phyloP scores from a whole-genome alignment of 169 alveolate genomes.

The Plasmodium relictum region DNA sequence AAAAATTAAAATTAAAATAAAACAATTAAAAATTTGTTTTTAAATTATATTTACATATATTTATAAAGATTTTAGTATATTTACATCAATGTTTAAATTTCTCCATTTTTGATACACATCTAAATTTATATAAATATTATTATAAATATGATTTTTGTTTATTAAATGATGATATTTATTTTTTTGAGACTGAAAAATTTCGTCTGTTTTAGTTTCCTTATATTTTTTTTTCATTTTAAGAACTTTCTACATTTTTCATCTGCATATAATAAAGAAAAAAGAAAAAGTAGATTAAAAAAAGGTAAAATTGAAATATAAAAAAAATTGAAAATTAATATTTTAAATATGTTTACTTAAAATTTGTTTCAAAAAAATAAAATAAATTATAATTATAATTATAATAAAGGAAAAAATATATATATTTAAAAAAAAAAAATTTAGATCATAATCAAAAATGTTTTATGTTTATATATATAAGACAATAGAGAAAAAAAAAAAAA shows the following conservation, averaged over 20 bases:
- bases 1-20: background rate
- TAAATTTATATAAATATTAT: constrained; percentile 36
- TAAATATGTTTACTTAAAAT: too few species aligned
- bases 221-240: constrained; percentile 72
- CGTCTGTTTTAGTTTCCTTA: constrained; percentile 73
- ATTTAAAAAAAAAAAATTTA: too few species aligned
- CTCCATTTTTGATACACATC: constrained; percentile 75
- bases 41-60: background rate
- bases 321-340: background rate
- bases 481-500: too few species aligned
- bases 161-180: constrained; percentile 58
- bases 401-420: too few species aligned
- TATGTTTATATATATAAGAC: too few species aligned
- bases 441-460: too few species aligned
- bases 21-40: background rate
- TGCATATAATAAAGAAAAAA: background rate
- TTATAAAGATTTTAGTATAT: background rate
- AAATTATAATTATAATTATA: too few species aligned
- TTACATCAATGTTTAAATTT: constrained; percentile 46
- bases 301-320: background rate
- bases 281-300: constrained; percentile 4
- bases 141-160: constrained; percentile 59
- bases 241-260: constrained; percentile 61
- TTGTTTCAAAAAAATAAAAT: too few species aligned
- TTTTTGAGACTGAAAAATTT: constrained; percentile 68